These are phyloP conservation scores for Musa itinerans DNA, from an alignment of 176 grass and related monocot genomes.

Conservation along the genomic window DNA sequence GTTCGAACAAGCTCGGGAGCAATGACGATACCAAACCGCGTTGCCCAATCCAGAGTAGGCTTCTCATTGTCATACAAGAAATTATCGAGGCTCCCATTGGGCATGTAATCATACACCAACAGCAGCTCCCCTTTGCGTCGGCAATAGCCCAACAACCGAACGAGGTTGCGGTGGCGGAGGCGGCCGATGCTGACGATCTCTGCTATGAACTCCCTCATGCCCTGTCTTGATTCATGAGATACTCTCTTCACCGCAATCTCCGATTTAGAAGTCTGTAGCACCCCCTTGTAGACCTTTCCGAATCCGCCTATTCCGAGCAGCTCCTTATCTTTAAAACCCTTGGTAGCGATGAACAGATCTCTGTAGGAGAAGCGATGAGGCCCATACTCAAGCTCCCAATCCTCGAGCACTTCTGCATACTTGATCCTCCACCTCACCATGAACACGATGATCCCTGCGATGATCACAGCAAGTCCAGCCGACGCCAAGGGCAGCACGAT, in stretches of 20 bases:
- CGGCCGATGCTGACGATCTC: slow-evolving; percentile 18
- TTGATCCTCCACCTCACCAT: neutral
- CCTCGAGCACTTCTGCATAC: slow-evolving; percentile 29
- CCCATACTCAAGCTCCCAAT: slow-evolving; percentile 31
- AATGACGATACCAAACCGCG: slow-evolving; percentile 23
- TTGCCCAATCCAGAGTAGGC: slow-evolving; percentile 7
- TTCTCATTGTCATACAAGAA: slow-evolving; percentile 9
- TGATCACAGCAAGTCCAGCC: neutral
- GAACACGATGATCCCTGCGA: neutral
- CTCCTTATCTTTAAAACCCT: slow-evolving; percentile 22
- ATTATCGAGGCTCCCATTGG: slow-evolving; percentile 31
- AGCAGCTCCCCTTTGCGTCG: slow-evolving; percentile 27
- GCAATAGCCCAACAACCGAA: slow-evolving; percentile 32
- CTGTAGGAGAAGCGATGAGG: slow-evolving; percentile 28
- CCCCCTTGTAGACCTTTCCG: slow-evolving; percentile 29
- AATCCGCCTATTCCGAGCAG: slow-evolving; percentile 32
- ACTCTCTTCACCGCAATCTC: slow-evolving; percentile 8
- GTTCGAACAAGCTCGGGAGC: slow-evolving; percentile 23
- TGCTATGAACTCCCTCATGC: slow-evolving; percentile 31
- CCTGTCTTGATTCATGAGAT: slow-evolving; percentile 25
- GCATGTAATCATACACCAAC: slow-evolving; percentile 34
- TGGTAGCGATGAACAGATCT: slow-evolving; percentile 21
- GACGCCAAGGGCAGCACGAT: slow-evolving; percentile 10
- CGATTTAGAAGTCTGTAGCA: slow-evolving; percentile 1
- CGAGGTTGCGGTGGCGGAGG: slow-evolving; percentile 24